Base-by-base conservation (phyloP, 495 filamentous ascomycete genomes). In the Neurospora africana region DNA sequence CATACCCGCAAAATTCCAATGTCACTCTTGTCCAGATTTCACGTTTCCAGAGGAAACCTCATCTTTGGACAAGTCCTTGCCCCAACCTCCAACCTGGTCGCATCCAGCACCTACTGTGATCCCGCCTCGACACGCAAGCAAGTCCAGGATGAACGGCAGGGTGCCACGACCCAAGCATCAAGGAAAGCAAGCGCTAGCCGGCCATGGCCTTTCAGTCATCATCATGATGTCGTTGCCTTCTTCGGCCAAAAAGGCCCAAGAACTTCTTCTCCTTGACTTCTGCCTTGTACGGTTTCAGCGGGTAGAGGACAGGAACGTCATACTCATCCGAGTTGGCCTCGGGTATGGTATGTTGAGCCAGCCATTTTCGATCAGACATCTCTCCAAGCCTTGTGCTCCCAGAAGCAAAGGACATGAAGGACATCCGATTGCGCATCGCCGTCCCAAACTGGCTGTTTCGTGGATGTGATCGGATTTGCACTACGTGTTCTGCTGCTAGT, bases 381-480 rank as follows among this genome's bases (percentile, higher is more conserved):
- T 82, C 81, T 3, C 81, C 81, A 10, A 82, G 78, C 69, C 78
- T 79, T 23, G 81, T 82, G 75, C 80, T 82, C 41, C 76, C 78
- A 1, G 76, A 75, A 0, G 79, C 70, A 58, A 79, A 76, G 4
- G 81, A 79, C 68, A 76, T 72, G 7, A 79, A 69, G 10, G 81
- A 82, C 9, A 78, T 68, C 35, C 81, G 65, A 30, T 77, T 78
- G 15, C 69, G 61, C n/a, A 21, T 58, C 15, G 69, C 67, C 8
- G 75, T 10, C 19, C 68, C 41, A 35, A 69, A 72, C 41, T 39
- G 41, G 23, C 67, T 69, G 67, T 47, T 61, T 30, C 53, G 53
- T 9, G 53, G 53, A 35, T 65, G 30, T 33, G 53, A 35, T 65
- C 53, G 23, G 27, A 65, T 30, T 65, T 30, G 53, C 15, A 35